Conservation (phyloP, 2,329 filamentous ascomycete species). For the Tolypocladium album region DNA sequence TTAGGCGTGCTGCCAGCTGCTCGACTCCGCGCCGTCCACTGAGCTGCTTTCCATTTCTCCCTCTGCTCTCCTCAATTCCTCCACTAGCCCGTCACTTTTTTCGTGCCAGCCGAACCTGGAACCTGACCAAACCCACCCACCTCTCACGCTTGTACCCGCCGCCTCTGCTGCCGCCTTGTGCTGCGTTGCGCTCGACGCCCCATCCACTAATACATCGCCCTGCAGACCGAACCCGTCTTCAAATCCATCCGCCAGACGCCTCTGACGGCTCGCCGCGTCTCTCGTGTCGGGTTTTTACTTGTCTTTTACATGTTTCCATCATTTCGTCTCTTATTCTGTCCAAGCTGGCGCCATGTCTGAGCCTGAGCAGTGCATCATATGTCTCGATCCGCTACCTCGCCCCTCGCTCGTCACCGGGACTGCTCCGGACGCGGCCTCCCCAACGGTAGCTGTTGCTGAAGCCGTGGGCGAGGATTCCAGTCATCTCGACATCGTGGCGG, state of each 20-base stretch:
- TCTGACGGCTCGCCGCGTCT: neutral
- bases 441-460: constrained; percentile 5
- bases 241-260: constrained; percentile 3
- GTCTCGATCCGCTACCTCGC: constrained; percentile 47
- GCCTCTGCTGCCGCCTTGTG: neutral
- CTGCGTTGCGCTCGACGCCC: neutral
- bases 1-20: neutral
- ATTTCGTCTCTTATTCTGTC: constrained; percentile 21
- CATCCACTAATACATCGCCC: constrained; percentile 22
- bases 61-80: constrained; percentile 11
- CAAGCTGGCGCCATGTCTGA: constrained; percentile 36
- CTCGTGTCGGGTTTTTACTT: neutral
- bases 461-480: neutral
- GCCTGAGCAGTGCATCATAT: constrained; percentile 60
- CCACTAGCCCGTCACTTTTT: constrained; percentile 6
- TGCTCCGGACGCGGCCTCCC: constrained; percentile 6
- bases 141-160: neutral
- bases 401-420: constrained; percentile 17
- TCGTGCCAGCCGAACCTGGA: neutral
- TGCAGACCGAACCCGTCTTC: constrained; percentile 3
- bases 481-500: constrained; percentile 38
- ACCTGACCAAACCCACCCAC: neutral
- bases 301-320: constrained; percentile 37
- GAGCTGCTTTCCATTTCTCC: constrained; percentile 9
- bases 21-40: constrained; percentile 8